Evolutionary conservation across 2,329 filamentous ascomycete species (phyloP).

Genomic region (Colletotrichum sp.): DNA sequence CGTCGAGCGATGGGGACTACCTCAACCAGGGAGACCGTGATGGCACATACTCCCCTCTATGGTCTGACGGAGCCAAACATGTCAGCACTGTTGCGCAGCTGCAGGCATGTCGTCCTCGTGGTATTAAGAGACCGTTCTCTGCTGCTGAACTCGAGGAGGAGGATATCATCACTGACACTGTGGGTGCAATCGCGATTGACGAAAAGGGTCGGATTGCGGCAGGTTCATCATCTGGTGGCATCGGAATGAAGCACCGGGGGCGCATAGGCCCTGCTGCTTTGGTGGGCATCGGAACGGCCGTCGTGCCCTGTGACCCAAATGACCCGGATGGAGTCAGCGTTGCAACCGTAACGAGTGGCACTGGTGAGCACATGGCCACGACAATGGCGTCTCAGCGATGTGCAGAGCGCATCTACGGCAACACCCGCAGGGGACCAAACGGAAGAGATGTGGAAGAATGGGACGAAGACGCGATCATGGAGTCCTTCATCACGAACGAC

Average conservation of each 20-base stretch:
- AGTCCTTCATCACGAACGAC: constrained; percentile 81
- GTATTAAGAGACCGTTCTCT: constrained; percentile 39
- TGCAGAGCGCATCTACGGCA: constrained; percentile 82
- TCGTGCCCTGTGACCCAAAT: constrained; percentile 76
- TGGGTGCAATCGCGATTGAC: constrained; percentile 94
- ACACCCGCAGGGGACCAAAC: constrained; percentile 61
- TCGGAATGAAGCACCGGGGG: constrained; percentile 96
- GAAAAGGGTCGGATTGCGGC: constrained; percentile 86
- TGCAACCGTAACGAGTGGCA: constrained; percentile 89
- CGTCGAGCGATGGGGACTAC: not conserved
- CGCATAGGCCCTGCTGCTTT: constrained; percentile 91
- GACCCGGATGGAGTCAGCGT: constrained; percentile 75
- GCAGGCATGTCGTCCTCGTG: constrained; percentile 27
- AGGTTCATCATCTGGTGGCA: constrained; percentile 94
- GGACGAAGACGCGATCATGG: constrained; percentile 78
- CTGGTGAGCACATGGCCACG: constrained; percentile 97
- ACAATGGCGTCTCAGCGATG: constrained; percentile 89
- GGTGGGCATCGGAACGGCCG: constrained; percentile 87
- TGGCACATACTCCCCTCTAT: constrained; percentile 17
- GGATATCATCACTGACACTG: constrained; percentile 84
- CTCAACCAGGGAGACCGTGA: constrained; percentile 17
- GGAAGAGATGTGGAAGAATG: constrained; percentile 70
- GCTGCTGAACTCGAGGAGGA: constrained; percentile 43
- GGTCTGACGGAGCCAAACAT: constrained; percentile 7
- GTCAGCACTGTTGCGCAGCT: constrained; percentile 8